Evolutionary conservation across 2,329 filamentous ascomycete species (phyloP).

Genomic region (Fusarium gaditjirri): DNA sequence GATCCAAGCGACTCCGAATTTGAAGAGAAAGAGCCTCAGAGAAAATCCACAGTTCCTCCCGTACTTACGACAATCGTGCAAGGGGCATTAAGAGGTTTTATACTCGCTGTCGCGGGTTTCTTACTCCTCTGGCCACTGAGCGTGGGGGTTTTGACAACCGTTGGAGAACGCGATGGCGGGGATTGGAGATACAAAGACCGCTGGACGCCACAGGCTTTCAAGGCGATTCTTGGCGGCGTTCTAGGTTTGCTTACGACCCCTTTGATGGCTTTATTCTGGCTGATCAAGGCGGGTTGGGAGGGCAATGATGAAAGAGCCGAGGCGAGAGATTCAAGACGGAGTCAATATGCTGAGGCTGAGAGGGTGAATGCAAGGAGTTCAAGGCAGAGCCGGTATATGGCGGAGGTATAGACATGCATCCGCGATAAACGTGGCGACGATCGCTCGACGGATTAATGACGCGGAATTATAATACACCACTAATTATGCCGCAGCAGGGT

Average conservation of each 20-base stretch:
- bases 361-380: neutral
- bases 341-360: neutral
- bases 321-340: conserved; percentile 11
- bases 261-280: conserved; percentile 61
- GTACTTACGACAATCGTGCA: conserved; percentile 41
- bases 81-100: conserved; percentile 43
- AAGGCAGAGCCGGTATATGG: neutral
- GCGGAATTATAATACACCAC: neutral
- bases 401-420: neutral
- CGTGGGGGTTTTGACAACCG: conserved; percentile 55
- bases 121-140: conserved; percentile 56
- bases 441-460: neutral
- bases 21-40: neutral
- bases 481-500: neutral
- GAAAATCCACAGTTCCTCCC: neutral
- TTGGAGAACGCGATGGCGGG: conserved; percentile 50
- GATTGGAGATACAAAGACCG: conserved; percentile 57
- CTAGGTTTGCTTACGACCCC: conserved; percentile 60
- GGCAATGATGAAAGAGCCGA: conserved; percentile 12
- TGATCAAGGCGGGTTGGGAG: conserved; percentile 60
- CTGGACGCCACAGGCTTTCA: conserved; percentile 63
- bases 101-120: conserved; percentile 51
- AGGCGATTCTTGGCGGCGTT: conserved; percentile 59
- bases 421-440: neutral
- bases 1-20: neutral